Percentiles rank a stretch among this genome's conserved stretches.
Conservation (phyloP, 257 asterid genomes). For the Solanum clarkiae region DNA sequence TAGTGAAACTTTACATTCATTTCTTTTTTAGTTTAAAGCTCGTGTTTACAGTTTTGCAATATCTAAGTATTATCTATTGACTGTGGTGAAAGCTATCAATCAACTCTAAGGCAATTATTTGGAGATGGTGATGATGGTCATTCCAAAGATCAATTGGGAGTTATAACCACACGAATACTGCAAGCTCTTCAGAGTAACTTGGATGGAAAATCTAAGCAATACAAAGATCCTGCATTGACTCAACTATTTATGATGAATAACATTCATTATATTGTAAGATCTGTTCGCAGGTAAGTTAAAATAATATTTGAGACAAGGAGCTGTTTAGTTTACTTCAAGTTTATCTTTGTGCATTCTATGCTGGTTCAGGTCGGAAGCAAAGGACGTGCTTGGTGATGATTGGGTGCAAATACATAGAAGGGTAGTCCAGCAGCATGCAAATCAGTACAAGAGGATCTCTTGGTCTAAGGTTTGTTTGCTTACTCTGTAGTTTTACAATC, state of each 20-base stretch:
- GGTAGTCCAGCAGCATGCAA: conserved; percentile 93
- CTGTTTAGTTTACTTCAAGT: background rate
- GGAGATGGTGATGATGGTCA: conserved; percentile 40
- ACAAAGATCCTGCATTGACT: conserved; percentile 88
- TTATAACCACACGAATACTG: conserved; percentile 65
- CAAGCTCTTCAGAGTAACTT: conserved; percentile 87
- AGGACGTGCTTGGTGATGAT: conserved; percentile 87
- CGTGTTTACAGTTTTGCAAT: background rate
- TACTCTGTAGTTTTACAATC: background rate
- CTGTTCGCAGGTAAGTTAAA: conserved; percentile 63
- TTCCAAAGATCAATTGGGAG: conserved; percentile 51
- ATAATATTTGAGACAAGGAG: background rate
- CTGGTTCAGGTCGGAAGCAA: conserved; percentile 79
- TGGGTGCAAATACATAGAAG: conserved; percentile 99
- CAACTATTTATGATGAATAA: conserved; percentile 91
- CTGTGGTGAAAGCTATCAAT: conserved; percentile 54
- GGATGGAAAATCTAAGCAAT: conserved; percentile 89
- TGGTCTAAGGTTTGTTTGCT: conserved; percentile 71
- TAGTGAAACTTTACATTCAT: background rate
- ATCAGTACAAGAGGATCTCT: conserved; percentile 90
- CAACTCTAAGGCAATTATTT: conserved; percentile 77
- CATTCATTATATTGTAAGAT: conserved; percentile 87
- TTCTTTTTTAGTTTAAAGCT: background rate
- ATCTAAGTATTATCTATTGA: background rate
- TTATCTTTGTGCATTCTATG: background rate